Base-by-base conservation (phyloP, 164 flowering plant species). In the Cinnamomum chago region DNA sequence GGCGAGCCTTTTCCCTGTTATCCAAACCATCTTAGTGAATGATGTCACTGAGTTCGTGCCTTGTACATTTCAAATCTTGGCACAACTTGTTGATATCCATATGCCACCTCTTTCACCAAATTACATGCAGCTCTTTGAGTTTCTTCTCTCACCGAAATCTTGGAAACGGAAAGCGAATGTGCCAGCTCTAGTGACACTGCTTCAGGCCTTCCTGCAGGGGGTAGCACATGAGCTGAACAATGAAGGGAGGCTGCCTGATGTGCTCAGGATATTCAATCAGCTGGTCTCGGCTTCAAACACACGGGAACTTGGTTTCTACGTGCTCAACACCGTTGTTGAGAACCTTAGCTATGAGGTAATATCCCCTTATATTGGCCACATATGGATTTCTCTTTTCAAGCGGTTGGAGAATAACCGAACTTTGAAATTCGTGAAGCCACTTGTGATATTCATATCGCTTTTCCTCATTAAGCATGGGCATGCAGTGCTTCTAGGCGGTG, bases 11-110 rank as follows among this genome's bases (percentile, higher is more conserved):
- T 87, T 90, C 73, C 98, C 95, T 13, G 84, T 86, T 70, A 72
- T 93, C 52, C 88, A 95, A 78, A 80, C 71, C 64, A 93, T 95
- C 52, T 82, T 95, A 79, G 84, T 75, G 10, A 83, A 83, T 73
- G 92, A 93, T 79, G 85, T 93, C 3, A 82, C 84, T 52, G 99
- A 93, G 82, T 95, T 95, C 82, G 88, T 89, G 82, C 99, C 98
- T 35, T 95, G 93, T 79, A 90, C 97, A 72, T 93, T 93, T 77
- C 99, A 95, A 83, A n/a, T n/a, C n/a, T n/a, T 92, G 22, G 97
- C 97, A 58, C 99, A 92, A 82, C 97, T 95, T 75, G 92, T 95
- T 50, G 92, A 93, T 76, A 81, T 92, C 71, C 92, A 86, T 79
- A 88, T 79, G 28, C 89, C 96, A n/a, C 97, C 96, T 4, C 72